Base-by-base conservation (phyloP, 148 eudicot genomes). In the Rhododendron griersonianum region DNA sequence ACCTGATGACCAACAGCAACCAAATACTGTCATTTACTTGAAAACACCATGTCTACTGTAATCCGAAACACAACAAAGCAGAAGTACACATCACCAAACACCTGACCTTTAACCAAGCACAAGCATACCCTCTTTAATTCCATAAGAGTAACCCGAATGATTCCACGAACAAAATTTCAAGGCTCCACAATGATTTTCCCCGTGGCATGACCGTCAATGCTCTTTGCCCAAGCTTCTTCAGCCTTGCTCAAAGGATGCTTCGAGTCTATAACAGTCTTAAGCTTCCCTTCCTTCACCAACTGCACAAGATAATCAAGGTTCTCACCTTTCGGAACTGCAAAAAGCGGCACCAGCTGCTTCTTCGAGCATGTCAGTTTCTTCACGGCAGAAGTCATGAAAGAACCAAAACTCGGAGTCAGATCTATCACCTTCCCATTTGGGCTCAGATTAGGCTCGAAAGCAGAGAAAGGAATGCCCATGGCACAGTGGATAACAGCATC, bases 181-280 rank as follows among this genome's bases (percentile, higher is more conserved):
- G 90, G 90, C 87, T 94, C 96, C 11, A 96, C 85, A 8, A 96
- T 86, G 76, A 95, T 85, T 92, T 96, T 96, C 79, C 99, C 99
- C 0, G 96, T 90, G 74, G 96, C 94, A 91, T 94, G 98, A 2
- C 98, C 94, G 78, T 91, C 93, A 44, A 93, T 89, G 47, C 88
- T 87, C 91, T 86, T 93, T 74, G 89, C 92, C 99, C 99, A 95
- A 84, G 94, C 98, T 78, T 94, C 98, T 89, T 93, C 95, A 45
- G 91, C 99, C 84, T 90, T 91, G 61, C 92, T 90, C 84, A 96
- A 81, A 59, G 93, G 89, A 89, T 87, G 45, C 80, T 67, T 93
- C 0, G 98, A 96, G 84, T 96, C 96, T 14, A 96, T 80, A 11
- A 93, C 91, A 0, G 95, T 90, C 89, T 92, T 96, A 9, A 96